A percentile compares a stretch with the other conserved stretches of the same genome.
Evolutionary conservation across 768 basidiomycete species (phyloP).

Genomic region (Amylocystis lapponica): DNA sequence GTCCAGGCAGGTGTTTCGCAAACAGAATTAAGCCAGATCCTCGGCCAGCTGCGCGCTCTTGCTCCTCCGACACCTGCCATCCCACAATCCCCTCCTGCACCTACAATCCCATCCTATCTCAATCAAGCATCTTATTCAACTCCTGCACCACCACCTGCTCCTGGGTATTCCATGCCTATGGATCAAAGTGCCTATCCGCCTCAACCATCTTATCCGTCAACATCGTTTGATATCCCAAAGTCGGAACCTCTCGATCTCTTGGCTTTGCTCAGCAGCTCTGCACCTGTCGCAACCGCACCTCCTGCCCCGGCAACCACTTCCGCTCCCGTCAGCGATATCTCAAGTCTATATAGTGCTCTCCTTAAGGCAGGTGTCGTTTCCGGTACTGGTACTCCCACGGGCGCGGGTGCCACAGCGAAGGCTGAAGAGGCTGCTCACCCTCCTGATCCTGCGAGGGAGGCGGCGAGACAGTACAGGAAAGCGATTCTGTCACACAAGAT

Average conservation of each 20-base stretch:
- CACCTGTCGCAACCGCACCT: conserved; percentile 18
- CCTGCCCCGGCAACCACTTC: conserved; percentile 14
- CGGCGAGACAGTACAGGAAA: conserved; percentile 52
- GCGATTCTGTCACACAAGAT: conserved; percentile 55
- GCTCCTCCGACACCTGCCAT: conserved; percentile 38
- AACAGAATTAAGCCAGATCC: conserved; percentile 72
- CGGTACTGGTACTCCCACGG: conserved; percentile 44
- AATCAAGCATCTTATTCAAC: conserved; percentile 12
- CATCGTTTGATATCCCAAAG: conserved; percentile 18
- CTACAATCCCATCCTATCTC: conserved; percentile 16
- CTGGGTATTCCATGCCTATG: conserved; percentile 25
- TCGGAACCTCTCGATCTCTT: conserved; percentile 26
- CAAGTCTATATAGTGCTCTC: conserved; percentile 59
- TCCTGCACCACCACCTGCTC: conserved; percentile 26
- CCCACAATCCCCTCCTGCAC: conserved; percentile 14
- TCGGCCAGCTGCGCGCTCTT: conserved; percentile 60
- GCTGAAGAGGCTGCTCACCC: conserved; percentile 28
- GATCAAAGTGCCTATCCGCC: conserved; percentile 24
- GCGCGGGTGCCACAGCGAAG: conserved; percentile 39
- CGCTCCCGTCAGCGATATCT: conserved; percentile 34
- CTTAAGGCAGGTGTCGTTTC: conserved; percentile 77
- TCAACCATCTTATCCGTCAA: conserved; percentile 10
- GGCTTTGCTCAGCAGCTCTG: conserved; percentile 21
- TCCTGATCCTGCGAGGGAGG: conserved; percentile 39
- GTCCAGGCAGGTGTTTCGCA: conserved; percentile 79